A percentile compares a stretch with the other conserved stretches of the same genome.
phyloP scores from a whole-genome alignment of 805 yeast species.

The Schizosaccharomyces octosporus region DNA sequence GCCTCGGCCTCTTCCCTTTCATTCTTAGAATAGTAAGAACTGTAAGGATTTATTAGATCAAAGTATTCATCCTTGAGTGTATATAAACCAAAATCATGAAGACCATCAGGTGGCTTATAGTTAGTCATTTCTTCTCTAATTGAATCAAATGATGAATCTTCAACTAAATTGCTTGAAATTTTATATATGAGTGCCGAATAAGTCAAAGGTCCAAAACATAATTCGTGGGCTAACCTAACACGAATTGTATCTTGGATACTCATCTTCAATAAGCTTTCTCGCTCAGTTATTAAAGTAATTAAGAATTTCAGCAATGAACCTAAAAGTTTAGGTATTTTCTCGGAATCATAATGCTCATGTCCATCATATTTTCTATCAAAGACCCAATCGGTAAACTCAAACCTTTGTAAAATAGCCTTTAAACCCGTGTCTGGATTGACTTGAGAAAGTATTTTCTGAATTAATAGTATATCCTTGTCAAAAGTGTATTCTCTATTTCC shows the following conservation, averaged over 20 bases:
- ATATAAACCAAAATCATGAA: constrained; percentile 38
- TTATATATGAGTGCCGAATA: constrained; percentile 44
- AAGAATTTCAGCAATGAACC: constrained; percentile 56
- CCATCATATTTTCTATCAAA: not conserved
- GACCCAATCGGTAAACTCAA: not conserved
- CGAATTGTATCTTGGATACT: constrained; percentile 8
- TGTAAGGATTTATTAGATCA: constrained; percentile 52
- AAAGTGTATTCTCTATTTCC: constrained; percentile 18
- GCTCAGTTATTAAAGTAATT: constrained; percentile 44
- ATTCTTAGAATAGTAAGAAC: constrained; percentile 50
- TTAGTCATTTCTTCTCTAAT: constrained; percentile 32
- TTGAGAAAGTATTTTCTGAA: not conserved
- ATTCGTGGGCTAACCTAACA: constrained; percentile 51
- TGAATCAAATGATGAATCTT: constrained; percentile 51
- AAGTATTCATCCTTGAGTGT: constrained; percentile 23
- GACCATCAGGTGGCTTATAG: constrained; percentile 32
- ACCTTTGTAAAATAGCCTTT: constrained; percentile 36
- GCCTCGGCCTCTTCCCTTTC: constrained; percentile 63
- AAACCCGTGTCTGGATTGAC: constrained; percentile 28
- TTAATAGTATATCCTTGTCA: not conserved
- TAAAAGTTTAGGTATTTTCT: constrained; percentile 31
- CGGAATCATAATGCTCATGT: constrained; percentile 11
- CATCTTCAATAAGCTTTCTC: constrained; percentile 10
- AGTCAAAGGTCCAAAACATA: constrained; percentile 48
- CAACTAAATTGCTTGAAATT: constrained; percentile 51